These are phyloP conservation scores for Xylaria nigripes DNA, from an alignment of 495 filamentous ascomycete genomes.

Conservation along the genomic window DNA sequence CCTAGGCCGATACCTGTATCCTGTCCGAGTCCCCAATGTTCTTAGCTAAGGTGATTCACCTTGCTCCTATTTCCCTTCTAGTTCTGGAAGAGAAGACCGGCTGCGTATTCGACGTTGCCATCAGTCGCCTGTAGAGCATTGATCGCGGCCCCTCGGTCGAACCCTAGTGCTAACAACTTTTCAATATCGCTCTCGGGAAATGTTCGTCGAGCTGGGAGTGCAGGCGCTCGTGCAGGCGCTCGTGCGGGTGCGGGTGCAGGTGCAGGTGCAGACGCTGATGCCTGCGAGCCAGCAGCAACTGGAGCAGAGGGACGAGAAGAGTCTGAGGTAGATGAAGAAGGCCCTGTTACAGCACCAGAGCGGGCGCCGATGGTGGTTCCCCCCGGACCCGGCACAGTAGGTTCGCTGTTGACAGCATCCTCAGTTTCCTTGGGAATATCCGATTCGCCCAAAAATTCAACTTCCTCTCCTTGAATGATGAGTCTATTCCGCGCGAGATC, in stretches of 20 bases:
- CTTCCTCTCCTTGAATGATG: slow-evolving; percentile 77
- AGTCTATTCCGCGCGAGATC: slow-evolving; percentile 74
- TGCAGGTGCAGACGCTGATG: slow-evolving; percentile 26
- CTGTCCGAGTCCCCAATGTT: slow-evolving; percentile 1
- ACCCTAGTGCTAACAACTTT: slow-evolving; percentile 70
- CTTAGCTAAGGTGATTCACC: background rate
- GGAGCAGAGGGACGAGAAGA: slow-evolving; percentile 17
- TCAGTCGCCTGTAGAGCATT: slow-evolving; percentile 72
- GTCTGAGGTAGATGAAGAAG: slow-evolving; percentile 26
- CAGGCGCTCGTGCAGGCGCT: slow-evolving; percentile 28
- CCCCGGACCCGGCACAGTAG: slow-evolving; percentile 73
- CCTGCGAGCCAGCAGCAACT: slow-evolving; percentile 14
- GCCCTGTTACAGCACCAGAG: slow-evolving; percentile 71
- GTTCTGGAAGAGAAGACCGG: slow-evolving; percentile 67
- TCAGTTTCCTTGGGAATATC: slow-evolving; percentile 83
- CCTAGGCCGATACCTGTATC: slow-evolving; percentile 5
- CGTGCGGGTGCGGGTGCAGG: slow-evolving; percentile 26
- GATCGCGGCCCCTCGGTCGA: slow-evolving; percentile 66
- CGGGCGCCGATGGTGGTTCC: slow-evolving; percentile 78
- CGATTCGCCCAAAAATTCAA: slow-evolving; percentile 82
- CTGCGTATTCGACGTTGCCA: slow-evolving; percentile 81
- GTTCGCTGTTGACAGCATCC: slow-evolving; percentile 66
- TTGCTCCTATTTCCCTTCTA: slow-evolving; percentile 11
- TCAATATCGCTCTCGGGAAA: slow-evolving; percentile 57
- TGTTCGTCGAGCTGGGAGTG: slow-evolving; percentile 23